Conservation (phyloP, 2,329 filamentous ascomycete species). For the Penicillium hordei region DNA sequence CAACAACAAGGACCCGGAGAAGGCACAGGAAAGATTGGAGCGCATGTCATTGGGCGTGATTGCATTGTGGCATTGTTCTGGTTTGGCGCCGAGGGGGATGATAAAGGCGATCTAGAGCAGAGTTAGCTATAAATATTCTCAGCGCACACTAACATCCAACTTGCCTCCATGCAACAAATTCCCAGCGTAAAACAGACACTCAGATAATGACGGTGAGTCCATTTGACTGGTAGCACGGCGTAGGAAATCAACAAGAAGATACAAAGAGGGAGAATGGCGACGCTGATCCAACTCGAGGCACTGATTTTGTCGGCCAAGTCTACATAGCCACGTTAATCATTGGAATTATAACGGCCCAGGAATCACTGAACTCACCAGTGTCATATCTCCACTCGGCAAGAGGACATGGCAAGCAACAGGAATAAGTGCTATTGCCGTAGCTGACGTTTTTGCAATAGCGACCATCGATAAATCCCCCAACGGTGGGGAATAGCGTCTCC, state of each 20-base stretch:
- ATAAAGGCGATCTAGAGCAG: conserved; percentile 75
- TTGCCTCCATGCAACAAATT: conserved; percentile 75
- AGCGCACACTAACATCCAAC: conserved; percentile 30
- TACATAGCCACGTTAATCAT: conserved; percentile 18
- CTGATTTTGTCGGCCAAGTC: conserved; percentile 59
- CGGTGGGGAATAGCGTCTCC: conserved; percentile 57
- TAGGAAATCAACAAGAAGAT: conserved; percentile 78
- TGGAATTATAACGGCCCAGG: background rate
- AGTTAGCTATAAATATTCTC: conserved; percentile 11
- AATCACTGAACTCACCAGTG: conserved; percentile 45
- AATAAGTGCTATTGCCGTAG: conserved; percentile 48
- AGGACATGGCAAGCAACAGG: conserved; percentile 89
- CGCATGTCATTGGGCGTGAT: conserved; percentile 96
- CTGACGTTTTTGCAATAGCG: conserved; percentile 58
- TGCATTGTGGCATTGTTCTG: conserved; percentile 78
- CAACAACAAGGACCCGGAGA: conserved; percentile 82
- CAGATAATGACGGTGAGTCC: conserved; percentile 88
- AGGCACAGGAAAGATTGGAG: conserved; percentile 75
- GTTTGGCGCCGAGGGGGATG: conserved; percentile 75
- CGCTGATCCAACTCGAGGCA: conserved; percentile 79
- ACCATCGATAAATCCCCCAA: conserved; percentile 63
- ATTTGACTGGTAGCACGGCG: conserved; percentile 75
- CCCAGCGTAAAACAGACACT: conserved; percentile 81
- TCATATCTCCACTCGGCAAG: conserved; percentile 73
- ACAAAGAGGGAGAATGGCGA: conserved; percentile 69